A percentile compares a stretch with the other conserved stretches of the same genome.
Evolutionary conservation across 2,329 filamentous ascomycete genomes (phyloP).

Genomic region (Ceratocystis destructans): DNA sequence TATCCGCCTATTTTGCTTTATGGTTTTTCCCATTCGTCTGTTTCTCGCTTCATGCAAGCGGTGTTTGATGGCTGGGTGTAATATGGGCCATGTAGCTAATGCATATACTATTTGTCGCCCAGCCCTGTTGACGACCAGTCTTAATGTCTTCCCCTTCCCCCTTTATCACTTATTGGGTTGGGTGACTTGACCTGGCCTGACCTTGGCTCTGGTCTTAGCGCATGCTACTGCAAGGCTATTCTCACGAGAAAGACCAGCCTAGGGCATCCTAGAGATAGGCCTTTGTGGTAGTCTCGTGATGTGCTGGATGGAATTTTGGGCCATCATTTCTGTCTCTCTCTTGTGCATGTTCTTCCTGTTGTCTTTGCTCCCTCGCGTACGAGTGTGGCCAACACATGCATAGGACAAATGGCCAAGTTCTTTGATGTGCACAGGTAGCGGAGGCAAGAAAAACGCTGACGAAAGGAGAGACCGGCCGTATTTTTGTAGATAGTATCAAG

Average conservation of each 20-base stretch:
- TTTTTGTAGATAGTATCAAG: not conserved
- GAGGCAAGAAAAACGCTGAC: not conserved
- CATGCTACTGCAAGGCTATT: no score
- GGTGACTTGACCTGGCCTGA: no score
- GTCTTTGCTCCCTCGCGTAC: constrained; percentile 1
- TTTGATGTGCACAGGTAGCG: not conserved
- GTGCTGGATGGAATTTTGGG: no score
- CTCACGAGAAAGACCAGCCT: no score
- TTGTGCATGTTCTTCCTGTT: not conserved
- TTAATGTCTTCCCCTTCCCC: not conserved
- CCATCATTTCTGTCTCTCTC: not conserved
- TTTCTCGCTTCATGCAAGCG: constrained; percentile 6
- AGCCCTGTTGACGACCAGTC: not conserved
- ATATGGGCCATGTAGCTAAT: not conserved
- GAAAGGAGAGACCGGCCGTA: not conserved
- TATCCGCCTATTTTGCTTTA: not conserved
- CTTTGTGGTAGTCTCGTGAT: no score
- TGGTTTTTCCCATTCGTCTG: not conserved
- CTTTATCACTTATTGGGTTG: not conserved
- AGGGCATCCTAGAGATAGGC: no score
- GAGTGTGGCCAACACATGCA: constrained; percentile 2
- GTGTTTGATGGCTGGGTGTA: constrained; percentile 5
- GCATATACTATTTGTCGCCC: not conserved
- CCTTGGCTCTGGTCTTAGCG: no score
- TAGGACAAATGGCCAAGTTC: not conserved